A percentile compares a stretch with the other conserved stretches of the same genome.
phyloP scores from a whole-genome alignment of 1,284 basidiomycete genomes.

The Pyrrhoderma noxium region DNA sequence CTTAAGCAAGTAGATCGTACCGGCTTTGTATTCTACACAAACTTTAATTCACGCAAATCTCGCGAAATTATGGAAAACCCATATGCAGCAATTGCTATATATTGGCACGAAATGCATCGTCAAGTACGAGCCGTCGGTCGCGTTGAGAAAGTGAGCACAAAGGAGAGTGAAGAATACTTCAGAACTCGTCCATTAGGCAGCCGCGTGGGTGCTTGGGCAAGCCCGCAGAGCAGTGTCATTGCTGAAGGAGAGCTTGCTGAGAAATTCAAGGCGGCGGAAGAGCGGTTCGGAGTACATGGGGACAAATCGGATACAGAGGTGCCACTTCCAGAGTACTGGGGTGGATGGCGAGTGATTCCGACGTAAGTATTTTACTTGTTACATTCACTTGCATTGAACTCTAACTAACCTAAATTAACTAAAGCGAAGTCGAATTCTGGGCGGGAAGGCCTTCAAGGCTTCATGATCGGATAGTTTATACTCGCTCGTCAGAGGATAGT shows the following conservation, averaged over 20 bases:
- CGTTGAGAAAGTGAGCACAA: conserved; percentile 66
- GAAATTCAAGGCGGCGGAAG: conserved; percentile 53
- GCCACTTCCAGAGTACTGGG: conserved; percentile 90
- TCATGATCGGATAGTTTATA: conserved; percentile 84
- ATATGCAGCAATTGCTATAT: conserved; percentile 78
- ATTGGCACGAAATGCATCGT: conserved; percentile 83
- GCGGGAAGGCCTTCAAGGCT: conserved; percentile 82
- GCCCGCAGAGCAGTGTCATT: conserved; percentile 77
- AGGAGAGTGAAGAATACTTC: conserved; percentile 84
- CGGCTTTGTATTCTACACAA: conserved; percentile 96
- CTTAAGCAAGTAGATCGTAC: conserved; percentile 80
- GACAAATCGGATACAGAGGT: conserved; percentile 37
- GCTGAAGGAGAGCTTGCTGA: conserved; percentile 61
- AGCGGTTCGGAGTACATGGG: conserved; percentile 49
- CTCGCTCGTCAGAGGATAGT: conserved; percentile 45
- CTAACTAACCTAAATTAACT: too few species aligned
- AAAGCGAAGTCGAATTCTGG: conserved; percentile 87
- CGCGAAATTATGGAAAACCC: conserved; percentile 73
- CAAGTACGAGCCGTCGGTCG: conserved; percentile 82
- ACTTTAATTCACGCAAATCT: conserved; percentile 92
- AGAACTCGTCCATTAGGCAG: conserved; percentile 77
- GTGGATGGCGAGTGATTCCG: conserved; percentile 91
- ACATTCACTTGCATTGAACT: conserved; percentile 10
- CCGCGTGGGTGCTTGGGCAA: conserved; percentile 89
- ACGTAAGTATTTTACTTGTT: conserved; percentile 46